Evolutionary conservation across 2,329 filamentous ascomycete species (phyloP).

Genomic region (Cytospora chrysosperma): DNA sequence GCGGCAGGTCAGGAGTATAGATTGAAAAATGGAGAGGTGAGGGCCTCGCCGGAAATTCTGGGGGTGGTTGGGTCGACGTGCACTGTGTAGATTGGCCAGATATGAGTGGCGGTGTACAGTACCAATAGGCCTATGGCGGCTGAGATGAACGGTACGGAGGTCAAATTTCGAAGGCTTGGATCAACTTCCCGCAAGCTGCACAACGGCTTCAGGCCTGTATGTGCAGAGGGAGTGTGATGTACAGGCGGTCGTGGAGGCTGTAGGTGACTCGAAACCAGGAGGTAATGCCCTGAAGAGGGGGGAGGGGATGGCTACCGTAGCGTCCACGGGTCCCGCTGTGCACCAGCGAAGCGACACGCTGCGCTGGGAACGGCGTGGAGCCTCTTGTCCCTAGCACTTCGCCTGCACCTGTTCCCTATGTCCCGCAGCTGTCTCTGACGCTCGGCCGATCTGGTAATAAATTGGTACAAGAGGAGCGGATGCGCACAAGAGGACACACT

Average conservation of each 20-base stretch:
- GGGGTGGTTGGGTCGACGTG: neutral
- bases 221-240: neutral
- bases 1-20: constrained; percentile 12
- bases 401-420: constrained; percentile 7
- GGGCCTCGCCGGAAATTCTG: neutral
- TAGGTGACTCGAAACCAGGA: neutral
- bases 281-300: neutral
- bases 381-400: constrained; percentile 14
- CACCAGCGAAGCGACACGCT: neutral
- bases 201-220: neutral
- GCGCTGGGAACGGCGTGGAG: constrained; percentile 9
- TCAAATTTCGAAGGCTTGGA: neutral
- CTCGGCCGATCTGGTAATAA: constrained; percentile 2
- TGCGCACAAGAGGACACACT: constrained; percentile 12
- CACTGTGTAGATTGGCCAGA: neutral
- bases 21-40: constrained; percentile 13
- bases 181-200: neutral
- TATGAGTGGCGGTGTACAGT: neutral
- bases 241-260: neutral
- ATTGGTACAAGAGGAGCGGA: constrained; percentile 15
- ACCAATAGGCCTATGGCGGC: neutral
- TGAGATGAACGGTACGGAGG: neutral
- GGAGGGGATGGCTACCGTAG: neutral
- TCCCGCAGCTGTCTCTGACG: constrained; percentile 13
- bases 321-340: constrained; percentile 4